A percentile compares a stretch with the other conserved stretches of the same genome.
phyloP scores from a whole-genome alignment of 768 basidiomycete genomes.

The Cystobasidiopsis lactophilus region DNA sequence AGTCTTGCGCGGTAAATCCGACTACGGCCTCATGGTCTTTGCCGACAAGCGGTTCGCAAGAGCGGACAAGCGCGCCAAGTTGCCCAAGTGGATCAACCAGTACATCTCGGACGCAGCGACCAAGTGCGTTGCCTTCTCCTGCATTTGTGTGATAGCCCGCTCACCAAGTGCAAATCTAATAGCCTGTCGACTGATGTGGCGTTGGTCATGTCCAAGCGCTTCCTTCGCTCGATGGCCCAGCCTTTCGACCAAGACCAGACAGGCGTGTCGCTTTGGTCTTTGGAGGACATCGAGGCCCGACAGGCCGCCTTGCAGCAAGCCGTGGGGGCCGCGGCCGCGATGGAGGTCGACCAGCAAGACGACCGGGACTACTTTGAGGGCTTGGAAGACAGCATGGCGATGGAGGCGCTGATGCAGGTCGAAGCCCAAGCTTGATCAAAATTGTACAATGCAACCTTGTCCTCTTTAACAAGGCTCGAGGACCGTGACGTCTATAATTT shows the following conservation, averaged over 20 bases:
- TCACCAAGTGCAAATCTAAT: background rate
- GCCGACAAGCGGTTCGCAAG: slow-evolving; percentile 94
- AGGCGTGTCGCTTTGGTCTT: slow-evolving; percentile 79
- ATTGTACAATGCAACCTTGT: background rate
- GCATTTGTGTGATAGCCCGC: too few species aligned
- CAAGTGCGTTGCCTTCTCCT: slow-evolving; percentile 32
- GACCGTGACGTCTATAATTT: too few species aligned
- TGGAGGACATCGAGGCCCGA: slow-evolving; percentile 70
- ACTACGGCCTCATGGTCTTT: slow-evolving; percentile 99
- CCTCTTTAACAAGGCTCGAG: too few species aligned
- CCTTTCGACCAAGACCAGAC: slow-evolving; percentile 91
- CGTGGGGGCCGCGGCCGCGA: background rate
- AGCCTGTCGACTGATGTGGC: slow-evolving; percentile 89
- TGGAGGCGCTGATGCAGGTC: slow-evolving; percentile 2
- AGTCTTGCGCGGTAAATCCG: slow-evolving; percentile 90
- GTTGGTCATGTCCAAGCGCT: slow-evolving; percentile 72
- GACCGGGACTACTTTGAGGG: background rate
- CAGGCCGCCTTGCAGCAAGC: slow-evolving; percentile 34
- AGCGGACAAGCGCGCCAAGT: slow-evolving; percentile 67
- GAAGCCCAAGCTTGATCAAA: slow-evolving; percentile 1
- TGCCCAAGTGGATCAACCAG: slow-evolving; percentile 97
- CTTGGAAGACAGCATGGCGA: background rate
- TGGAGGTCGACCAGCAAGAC: background rate
- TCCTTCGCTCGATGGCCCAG: slow-evolving; percentile 97
- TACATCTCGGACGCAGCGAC: slow-evolving; percentile 97